Conservation (phyloP, 2,329 filamentous ascomycete genomes). For the Aureobasidium sp. region DNA sequence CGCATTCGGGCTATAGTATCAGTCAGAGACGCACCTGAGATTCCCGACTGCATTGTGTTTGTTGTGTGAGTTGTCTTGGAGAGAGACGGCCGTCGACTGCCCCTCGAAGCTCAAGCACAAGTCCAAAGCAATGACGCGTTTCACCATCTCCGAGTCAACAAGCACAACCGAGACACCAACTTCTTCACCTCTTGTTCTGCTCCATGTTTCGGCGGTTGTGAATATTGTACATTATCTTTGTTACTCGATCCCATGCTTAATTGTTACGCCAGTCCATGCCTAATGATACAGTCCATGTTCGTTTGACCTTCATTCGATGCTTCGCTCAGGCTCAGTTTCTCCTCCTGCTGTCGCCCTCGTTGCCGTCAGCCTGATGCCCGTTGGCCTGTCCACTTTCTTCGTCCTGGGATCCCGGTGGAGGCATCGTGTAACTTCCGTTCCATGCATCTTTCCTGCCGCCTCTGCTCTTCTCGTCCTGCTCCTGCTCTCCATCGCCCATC, state of each 20-base stretch:
- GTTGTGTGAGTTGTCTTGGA: not conserved
- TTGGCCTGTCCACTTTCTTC: constrained; percentile 11
- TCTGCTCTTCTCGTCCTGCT: constrained; percentile 17
- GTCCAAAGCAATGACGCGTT: constrained; percentile 13
- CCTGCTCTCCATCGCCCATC: constrained; percentile 14
- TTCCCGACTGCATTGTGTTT: constrained; percentile 67
- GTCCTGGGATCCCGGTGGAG: not conserved
- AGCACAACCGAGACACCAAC: not conserved
- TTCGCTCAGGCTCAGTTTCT: not conserved
- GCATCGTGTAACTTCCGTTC: constrained; percentile 3
- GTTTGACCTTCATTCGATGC: not conserved
- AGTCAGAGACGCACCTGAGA: constrained; percentile 51
- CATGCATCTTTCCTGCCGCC: not conserved
- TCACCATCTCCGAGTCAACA: not conserved
- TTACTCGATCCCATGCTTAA: not conserved
- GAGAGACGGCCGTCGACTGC: constrained; percentile 2
- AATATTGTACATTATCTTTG: not conserved
- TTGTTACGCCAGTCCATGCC: not conserved
- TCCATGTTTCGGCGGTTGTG: not conserved
- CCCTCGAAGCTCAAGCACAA: constrained; percentile 9
- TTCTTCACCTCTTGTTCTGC: not conserved
- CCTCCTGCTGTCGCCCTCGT: not conserved
- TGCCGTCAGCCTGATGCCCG: not conserved
- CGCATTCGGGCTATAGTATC: not conserved
- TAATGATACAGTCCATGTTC: not conserved